These are phyloP conservation scores for Geotrichum citri-aurantii DNA, from an alignment of 1,139 yeast genomes.

Conservation along the genomic window DNA sequence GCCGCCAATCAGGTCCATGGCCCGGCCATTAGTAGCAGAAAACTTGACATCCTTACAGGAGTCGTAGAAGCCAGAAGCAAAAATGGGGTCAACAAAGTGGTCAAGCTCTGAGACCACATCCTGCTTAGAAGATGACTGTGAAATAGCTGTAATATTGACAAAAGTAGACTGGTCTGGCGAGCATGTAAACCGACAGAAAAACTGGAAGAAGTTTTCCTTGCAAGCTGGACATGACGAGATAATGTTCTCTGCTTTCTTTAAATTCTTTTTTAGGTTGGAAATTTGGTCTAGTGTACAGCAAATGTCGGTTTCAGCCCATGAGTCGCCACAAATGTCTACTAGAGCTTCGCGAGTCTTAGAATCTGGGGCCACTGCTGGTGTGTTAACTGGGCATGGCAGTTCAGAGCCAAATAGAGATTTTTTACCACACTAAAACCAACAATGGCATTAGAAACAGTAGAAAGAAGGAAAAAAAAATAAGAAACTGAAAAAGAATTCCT, in stretches of 20 bases:
- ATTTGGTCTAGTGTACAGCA: constrained; percentile 54
- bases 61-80: constrained; percentile 64
- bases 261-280: constrained; percentile 43
- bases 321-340: constrained; percentile 63
- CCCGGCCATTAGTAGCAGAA: constrained; percentile 91
- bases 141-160: constrained; percentile 57
- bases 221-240: constrained; percentile 96
- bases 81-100: constrained; percentile 52
- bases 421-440: constrained; percentile 56
- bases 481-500: no score
- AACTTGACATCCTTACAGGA: constrained; percentile 88
- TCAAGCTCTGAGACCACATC: constrained; percentile 67
- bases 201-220: constrained; percentile 70
- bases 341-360: constrained; percentile 45
- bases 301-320: constrained; percentile 45
- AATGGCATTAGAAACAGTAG: neutral
- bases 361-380: constrained; percentile 45
- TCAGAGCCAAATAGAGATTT: constrained; percentile 70
- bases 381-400: constrained; percentile 68
- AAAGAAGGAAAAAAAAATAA: neutral
- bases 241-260: constrained; percentile 70
- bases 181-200: constrained; percentile 88
- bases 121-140: constrained; percentile 49
- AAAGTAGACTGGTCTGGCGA: constrained; percentile 77
- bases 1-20: constrained; percentile 96